Evolutionary conservation across 441 rosid species (phyloP).

Genomic region (Mallotus japonicus): DNA sequence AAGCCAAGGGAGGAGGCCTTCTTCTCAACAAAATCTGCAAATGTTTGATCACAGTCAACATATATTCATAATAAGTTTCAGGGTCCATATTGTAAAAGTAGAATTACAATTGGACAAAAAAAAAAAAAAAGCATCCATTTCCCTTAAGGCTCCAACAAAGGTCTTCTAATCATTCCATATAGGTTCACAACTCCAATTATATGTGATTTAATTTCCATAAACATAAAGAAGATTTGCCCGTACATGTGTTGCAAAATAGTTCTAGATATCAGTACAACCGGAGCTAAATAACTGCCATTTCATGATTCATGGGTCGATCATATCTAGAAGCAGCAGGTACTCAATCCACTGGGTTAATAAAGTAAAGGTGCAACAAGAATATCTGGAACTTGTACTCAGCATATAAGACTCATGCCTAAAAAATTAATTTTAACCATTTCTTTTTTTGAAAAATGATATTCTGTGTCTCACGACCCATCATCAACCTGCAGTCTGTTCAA

Average conservation of each 20-base stretch:
- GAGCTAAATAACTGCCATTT: neutral
- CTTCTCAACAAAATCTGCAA: conserved; percentile 83
- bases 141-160: neutral
- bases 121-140: neutral
- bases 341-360: neutral
- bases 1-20: conserved; percentile 72
- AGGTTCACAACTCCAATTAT: neutral
- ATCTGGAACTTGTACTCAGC: neutral
- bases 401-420: neutral
- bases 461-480: neutral
- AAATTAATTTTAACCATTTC: neutral
- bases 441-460: neutral
- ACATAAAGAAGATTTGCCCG: neutral
- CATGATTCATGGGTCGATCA: neutral
- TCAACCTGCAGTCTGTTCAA: neutral
- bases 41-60: conserved; percentile 13
- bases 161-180: neutral
- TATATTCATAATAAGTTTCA: neutral
- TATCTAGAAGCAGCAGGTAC: neutral
- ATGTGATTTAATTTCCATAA: neutral
- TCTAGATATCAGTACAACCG: neutral
- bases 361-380: neutral
- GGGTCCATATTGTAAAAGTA: neutral
- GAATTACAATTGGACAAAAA: neutral
- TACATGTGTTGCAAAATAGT: neutral